Evolutionary conservation across 805 yeast genomes (phyloP).

Genomic region (Wickerhamomyces alni): DNA sequence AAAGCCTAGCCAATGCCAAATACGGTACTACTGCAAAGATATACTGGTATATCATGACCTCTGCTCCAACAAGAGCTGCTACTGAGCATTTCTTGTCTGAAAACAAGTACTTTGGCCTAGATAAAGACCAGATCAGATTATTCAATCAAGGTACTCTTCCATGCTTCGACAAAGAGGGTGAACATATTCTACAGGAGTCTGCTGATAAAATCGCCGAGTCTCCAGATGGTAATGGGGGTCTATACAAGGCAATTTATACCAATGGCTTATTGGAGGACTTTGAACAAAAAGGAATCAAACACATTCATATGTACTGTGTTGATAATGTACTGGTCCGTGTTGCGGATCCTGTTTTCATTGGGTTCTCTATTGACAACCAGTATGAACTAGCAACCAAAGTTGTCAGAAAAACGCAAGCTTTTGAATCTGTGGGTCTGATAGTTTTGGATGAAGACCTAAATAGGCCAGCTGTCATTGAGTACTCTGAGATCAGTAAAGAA

Average conservation of each 20-base stretch:
- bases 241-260: slow-evolving; percentile 73
- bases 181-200: slow-evolving; percentile 57
- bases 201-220: slow-evolving; percentile 61
- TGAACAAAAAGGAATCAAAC: slow-evolving; percentile 62
- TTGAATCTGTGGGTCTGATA: slow-evolving; percentile 88
- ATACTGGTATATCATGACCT: slow-evolving; percentile 94
- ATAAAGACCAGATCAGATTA: slow-evolving; percentile 53
- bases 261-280: slow-evolving; percentile 68
- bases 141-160: slow-evolving; percentile 96
- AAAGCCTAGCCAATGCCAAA: slow-evolving; percentile 40
- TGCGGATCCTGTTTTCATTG: slow-evolving; percentile 84
- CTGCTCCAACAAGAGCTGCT: slow-evolving; percentile 71
- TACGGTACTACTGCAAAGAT: slow-evolving; percentile 31
- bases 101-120: slow-evolving; percentile 68
- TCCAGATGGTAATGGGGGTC: slow-evolving; percentile 98
- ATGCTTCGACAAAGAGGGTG: slow-evolving; percentile 69
- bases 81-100: slow-evolving; percentile 67
- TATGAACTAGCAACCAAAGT: slow-evolving; percentile 87
- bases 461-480: slow-evolving; percentile 88
- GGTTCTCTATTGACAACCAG: slow-evolving; percentile 65
- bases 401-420: slow-evolving; percentile 85
- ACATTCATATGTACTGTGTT: slow-evolving; percentile 94
- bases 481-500: slow-evolving; percentile 79
- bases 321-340: slow-evolving; percentile 89
- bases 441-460: slow-evolving; percentile 51